Evolutionary conservation across 495 filamentous ascomycete species (phyloP).

Genomic region (Letharia lupina): DNA sequence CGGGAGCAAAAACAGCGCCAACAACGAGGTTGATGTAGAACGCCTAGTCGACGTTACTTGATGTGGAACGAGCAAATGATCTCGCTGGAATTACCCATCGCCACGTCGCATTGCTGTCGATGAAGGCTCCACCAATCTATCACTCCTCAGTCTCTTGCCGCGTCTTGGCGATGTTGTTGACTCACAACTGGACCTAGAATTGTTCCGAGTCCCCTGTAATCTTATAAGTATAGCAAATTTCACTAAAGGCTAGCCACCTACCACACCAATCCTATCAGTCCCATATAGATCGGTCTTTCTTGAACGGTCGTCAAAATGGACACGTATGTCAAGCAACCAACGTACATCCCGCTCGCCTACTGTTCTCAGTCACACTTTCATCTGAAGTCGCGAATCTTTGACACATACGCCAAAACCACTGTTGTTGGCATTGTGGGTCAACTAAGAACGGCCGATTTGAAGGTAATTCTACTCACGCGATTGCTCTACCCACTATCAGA

Average conservation of each 20-base stretch:
- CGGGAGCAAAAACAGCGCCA: conserved; percentile 37
- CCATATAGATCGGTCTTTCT: conserved; percentile 39
- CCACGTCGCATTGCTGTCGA: conserved; percentile 45
- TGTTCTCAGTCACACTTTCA: conserved; percentile 25
- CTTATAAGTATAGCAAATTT: no score
- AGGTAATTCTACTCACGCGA: neutral
- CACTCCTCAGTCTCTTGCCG: no score
- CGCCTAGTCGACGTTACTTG: conserved; percentile 29
- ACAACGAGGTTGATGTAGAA: conserved; percentile 67
- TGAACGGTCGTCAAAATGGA: conserved; percentile 32
- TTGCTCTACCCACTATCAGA: conserved; percentile 45
- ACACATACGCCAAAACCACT: no score
- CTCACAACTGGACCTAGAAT: conserved; percentile 24
- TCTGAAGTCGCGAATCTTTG: no score
- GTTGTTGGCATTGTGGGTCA: no score
- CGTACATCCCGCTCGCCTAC: conserved; percentile 38
- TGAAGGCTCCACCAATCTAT: conserved; percentile 52
- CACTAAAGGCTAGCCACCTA: no score
- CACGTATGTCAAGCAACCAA: conserved; percentile 37
- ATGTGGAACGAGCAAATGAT: no score
- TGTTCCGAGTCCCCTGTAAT: conserved; percentile 36
- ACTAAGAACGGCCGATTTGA: no score
- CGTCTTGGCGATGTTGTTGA: no score
- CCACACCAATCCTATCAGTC: conserved; percentile 28
- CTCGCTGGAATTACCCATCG: conserved; percentile 40